Conservation (phyloP, 2,329 filamentous ascomycete genomes). For the Tolypocladium tropicale region DNA sequence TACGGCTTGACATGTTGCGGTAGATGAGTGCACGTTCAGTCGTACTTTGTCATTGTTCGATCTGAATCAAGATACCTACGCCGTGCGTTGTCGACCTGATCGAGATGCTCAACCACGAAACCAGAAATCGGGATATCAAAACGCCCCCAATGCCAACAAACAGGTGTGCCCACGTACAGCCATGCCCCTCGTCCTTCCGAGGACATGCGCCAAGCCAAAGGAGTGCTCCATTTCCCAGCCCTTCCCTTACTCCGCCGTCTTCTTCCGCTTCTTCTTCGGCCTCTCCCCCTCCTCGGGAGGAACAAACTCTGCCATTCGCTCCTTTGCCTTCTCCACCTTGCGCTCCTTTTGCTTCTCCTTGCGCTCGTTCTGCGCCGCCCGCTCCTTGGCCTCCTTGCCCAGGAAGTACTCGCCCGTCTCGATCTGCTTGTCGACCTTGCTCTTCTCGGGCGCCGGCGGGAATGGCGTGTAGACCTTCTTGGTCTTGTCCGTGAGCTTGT, state of each 20-base stretch:
- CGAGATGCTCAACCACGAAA: conserved; percentile 2
- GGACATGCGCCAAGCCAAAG: neutral
- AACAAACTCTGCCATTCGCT: conserved; percentile 77
- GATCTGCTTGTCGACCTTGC: conserved; percentile 96
- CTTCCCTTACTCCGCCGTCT: conserved; percentile 19
- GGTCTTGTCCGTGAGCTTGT: conserved; percentile 81
- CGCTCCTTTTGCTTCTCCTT: conserved; percentile 78
- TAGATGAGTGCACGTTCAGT: neutral
- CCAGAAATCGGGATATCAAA: conserved; percentile 7
- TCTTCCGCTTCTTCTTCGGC: conserved; percentile 56
- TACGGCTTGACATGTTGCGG: neutral
- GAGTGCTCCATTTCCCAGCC: neutral
- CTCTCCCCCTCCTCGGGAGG: conserved; percentile 67
- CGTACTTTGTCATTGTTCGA: neutral
- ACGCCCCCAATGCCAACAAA: conserved; percentile 4
- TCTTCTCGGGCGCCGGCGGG: conserved; percentile 94
- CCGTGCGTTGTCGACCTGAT: neutral
- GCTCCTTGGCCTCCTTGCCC: conserved; percentile 83
- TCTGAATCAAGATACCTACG: neutral
- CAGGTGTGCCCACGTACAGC: neutral
- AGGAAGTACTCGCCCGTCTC: conserved; percentile 97
- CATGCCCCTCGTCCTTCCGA: neutral
- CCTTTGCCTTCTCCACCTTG: conserved; percentile 79
- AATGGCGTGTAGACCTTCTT: conserved; percentile 97
- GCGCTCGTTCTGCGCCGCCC: conserved; percentile 67